phyloP scores from a whole-genome alignment of 805 yeast species.

The Lachancea sp. region DNA sequence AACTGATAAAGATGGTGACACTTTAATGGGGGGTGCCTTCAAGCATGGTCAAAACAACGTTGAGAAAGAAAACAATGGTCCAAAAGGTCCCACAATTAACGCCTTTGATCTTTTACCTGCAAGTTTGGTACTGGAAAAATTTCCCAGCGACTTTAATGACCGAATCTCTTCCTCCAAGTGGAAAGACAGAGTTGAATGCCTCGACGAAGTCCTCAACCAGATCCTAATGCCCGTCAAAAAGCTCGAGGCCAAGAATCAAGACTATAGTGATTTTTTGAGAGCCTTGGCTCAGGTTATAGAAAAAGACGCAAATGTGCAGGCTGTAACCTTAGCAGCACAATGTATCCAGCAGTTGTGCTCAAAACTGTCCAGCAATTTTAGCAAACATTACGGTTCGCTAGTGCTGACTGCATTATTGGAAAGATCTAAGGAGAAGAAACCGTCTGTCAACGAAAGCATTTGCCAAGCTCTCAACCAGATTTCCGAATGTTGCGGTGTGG shows the following conservation, averaged over 20 bases:
- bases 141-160: conserved; percentile 57
- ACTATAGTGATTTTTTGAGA: conserved; percentile 59
- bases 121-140: conserved; percentile 53
- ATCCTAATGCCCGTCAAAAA: conserved; percentile 49
- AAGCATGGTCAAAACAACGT: conserved; percentile 12
- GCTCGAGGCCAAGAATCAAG: conserved; percentile 45
- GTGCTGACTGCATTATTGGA: conserved; percentile 64
- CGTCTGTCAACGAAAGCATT: conserved; percentile 67
- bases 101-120: conserved; percentile 69
- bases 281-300: conserved; percentile 57
- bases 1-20: conserved; percentile 36
- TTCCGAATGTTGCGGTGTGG: conserved; percentile 44
- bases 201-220: conserved; percentile 51
- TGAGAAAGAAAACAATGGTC: conserved; percentile 22
- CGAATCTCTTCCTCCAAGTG: conserved; percentile 63
- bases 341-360: conserved; percentile 54
- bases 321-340: conserved; percentile 71
- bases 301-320: conserved; percentile 85
- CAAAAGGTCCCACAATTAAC: conserved; percentile 38
- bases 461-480: conserved; percentile 58
- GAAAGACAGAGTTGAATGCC: conserved; percentile 86
- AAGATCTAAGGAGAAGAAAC: conserved; percentile 83
- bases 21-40: conserved; percentile 23
- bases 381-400: conserved; percentile 40
- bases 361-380: conserved; percentile 54